These are phyloP conservation scores for Adansonia rubrostipa DNA, from an alignment of 441 rosid genomes.

Conservation along the genomic window DNA sequence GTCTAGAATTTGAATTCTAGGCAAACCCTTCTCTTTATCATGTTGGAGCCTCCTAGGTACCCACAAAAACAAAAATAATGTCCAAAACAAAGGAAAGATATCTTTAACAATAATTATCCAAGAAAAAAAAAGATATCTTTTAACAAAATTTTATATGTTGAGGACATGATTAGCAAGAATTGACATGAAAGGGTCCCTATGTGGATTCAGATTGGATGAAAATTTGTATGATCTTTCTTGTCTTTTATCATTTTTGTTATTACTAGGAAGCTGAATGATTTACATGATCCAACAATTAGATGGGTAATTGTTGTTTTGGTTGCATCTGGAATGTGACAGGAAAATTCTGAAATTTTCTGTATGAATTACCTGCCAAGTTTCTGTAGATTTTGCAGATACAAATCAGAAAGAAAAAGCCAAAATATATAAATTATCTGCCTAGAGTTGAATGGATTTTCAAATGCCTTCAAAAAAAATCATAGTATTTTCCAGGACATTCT, in stretches of 20 bases:
- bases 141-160: not conserved
- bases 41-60: too few relatives aligned
- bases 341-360: not conserved
- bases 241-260: not conserved
- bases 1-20: too few relatives aligned
- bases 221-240: slow-evolving; percentile 3
- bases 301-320: not conserved
- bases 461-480: not conserved
- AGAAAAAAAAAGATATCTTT: not conserved
- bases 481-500: not conserved
- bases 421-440: not conserved
- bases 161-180: slow-evolving; percentile 25
- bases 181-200: slow-evolving; percentile 25
- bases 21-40: too few relatives aligned
- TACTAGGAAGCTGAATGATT: slow-evolving; percentile 11
- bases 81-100: not conserved
- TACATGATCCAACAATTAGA: slow-evolving; percentile 9
- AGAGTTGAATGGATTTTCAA: slow-evolving; percentile 4
- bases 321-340: not conserved
- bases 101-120: not conserved
- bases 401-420: not conserved
- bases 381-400: slow-evolving; percentile 9
- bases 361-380: not conserved
- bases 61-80: not conserved
- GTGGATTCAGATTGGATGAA: slow-evolving; percentile 19